Evolutionary conservation across 257 asterid genomes (phyloP), one percentile per base, ranked within the genome.

Genomic region (Solanum rostratum): DNA sequence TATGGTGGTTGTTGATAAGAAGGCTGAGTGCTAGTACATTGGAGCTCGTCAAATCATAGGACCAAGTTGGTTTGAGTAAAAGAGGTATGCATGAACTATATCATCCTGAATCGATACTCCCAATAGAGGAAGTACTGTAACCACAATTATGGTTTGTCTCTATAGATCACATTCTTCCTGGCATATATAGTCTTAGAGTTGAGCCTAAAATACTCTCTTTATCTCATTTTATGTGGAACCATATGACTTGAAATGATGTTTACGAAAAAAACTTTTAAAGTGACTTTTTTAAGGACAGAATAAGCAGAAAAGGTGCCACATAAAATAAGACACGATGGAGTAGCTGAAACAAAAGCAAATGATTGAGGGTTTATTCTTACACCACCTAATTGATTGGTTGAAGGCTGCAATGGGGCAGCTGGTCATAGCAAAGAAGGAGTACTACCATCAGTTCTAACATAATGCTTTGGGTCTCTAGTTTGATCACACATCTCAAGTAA

Each of bases 1-100:
- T 97, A 91, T 54, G 97, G 87, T 53, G 93, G 96, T 74, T 92
- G 97, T 85, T 93, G 90, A 85, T 92, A 88, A n/a, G 85, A 84
- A 22, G 81, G 24, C 41, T 45, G 80, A 45, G 97, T 91, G 97
- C 86, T 93, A 89, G 85, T 92, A 88, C 45, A 60, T 46, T 29
- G 98, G 89, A 84, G 92, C 68, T 80, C 91, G 92, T 63, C 91
- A 84, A 66, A 84, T 39, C 50, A 91, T 93, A 76, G 89, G 80
- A 84, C 88, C 90, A 87, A 88, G 45, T 53, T 22, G 89, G 45
- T 86, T 85, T 92, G 92, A 74, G 89, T 87, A 88, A 20, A 80
- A 18, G n/a, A 1, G 89, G 85, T 60, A 88, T 85, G 87, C 79
- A 88, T 24, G 92, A 55, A 86, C 63, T 87, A 87, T 84, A 89